Percentiles rank a stretch among this genome's conserved stretches.
Evolutionary conservation across 1,139 yeast species (phyloP).

Genomic region (Geotrichum europaeum): DNA sequence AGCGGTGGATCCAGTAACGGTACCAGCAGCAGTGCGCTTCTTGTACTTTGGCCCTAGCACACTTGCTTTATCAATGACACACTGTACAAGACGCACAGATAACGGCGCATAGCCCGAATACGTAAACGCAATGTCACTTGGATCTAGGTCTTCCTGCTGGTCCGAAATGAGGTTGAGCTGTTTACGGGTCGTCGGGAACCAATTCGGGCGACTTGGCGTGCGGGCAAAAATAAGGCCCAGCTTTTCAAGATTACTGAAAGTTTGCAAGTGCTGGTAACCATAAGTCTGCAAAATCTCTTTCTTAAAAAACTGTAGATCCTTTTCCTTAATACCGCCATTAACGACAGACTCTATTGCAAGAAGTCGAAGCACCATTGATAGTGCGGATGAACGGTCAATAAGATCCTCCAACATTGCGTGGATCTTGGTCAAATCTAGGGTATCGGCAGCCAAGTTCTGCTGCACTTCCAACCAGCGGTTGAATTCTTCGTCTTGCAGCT

Average conservation of each 20-base stretch:
- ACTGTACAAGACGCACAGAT: conserved; percentile 39
- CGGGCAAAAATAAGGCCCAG: conserved; percentile 37
- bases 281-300: conserved; percentile 50
- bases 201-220: conserved; percentile 32
- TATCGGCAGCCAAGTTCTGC: conserved; percentile 59
- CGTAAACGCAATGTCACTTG: conserved; percentile 34
- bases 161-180: conserved; percentile 30
- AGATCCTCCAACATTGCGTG: conserved; percentile 46
- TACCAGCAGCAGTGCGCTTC: conserved; percentile 20
- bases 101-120: conserved; percentile 47
- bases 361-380: conserved; percentile 43
- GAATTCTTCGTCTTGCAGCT: conserved; percentile 47
- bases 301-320: conserved; percentile 48
- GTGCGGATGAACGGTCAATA: conserved; percentile 40
- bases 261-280: conserved; percentile 47
- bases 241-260: conserved; percentile 39
- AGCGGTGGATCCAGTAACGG: conserved; percentile 23
- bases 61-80: conserved; percentile 32
- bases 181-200: conserved; percentile 27
- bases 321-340: conserved; percentile 59
- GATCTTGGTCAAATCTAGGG: conserved; percentile 50
- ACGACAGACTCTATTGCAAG: conserved; percentile 51
- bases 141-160: conserved; percentile 30
- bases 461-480: conserved; percentile 61
- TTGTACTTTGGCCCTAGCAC: conserved; percentile 15